phyloP scores from a whole-genome alignment of 2,329 filamentous ascomycete species.

The Nothomitra cinnamomea region DNA sequence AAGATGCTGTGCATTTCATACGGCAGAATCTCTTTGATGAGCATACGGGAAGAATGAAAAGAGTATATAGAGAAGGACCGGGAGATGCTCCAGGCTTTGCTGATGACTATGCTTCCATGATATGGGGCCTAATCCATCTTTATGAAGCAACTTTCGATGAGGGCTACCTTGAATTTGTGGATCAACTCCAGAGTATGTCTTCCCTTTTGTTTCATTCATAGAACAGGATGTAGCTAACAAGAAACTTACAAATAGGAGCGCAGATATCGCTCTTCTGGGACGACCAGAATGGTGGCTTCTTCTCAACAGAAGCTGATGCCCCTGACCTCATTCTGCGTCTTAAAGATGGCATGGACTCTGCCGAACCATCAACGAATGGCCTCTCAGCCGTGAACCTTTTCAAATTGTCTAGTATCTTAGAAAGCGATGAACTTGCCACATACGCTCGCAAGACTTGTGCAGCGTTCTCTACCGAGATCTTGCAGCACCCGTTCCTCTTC shows the following conservation, averaged over 20 bases:
- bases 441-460: constrained; percentile 58
- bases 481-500: constrained; percentile 88
- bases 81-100: constrained; percentile 60
- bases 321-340: constrained; percentile 64
- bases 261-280: constrained; percentile 72
- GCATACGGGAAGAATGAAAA: constrained; percentile 43
- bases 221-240: constrained; percentile 9
- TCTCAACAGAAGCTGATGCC: constrained; percentile 45
- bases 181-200: constrained; percentile 53
- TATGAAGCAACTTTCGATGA: constrained; percentile 71
- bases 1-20: constrained; percentile 55
- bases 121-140: constrained; percentile 65
- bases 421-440: constrained; percentile 43
- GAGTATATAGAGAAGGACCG: constrained; percentile 53
- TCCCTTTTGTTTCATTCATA: neutral
- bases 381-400: constrained; percentile 78
- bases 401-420: constrained; percentile 53
- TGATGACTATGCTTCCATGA: constrained; percentile 87
- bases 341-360: constrained; percentile 90
- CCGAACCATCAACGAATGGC: constrained; percentile 79
- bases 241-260: constrained; percentile 32
- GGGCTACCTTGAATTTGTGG: constrained; percentile 61
- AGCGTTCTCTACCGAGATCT: constrained; percentile 78
- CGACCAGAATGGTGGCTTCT: constrained; percentile 43
- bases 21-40: constrained; percentile 55